Base-by-base conservation (phyloP, 805 yeast species). In the Metschnikowia shivogae region DNA sequence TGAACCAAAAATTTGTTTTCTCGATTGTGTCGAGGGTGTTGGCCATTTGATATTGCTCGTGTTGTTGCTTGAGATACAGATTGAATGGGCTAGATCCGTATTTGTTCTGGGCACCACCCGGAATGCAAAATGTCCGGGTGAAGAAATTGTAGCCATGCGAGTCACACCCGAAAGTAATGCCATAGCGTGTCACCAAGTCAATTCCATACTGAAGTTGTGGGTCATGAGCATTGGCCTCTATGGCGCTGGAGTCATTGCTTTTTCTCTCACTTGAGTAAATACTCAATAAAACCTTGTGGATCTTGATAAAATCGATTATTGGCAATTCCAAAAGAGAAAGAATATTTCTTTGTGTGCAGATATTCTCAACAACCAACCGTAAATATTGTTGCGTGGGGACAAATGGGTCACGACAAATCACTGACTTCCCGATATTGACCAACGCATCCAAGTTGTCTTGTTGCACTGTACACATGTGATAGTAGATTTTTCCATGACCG, bases 391-490 rank as follows among this genome's bases (percentile, higher is more conserved):
- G 82, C 2, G 93, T 84, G 20, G 95, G 95, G 4, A 84, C 89
- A 64, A 86, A 86, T 6, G 92, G 89, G 59, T 86, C 93, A 48
- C 85, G 78, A 56, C 92, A 86, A 46, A 81, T 77, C 8, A 86
- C 90, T 36, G 86, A 77, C 61, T 85, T 86, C 9, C 93, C 93
- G 17, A 86, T 76, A 54, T 85, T 84, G 43, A 83, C 89, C 52
- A 86, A 74, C 1, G 93, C 92, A 63, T 85, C 89, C 48, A 86
- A 65, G 50, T 80, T 77, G 60, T 81, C 84, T 58, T 81, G 85
- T 60, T 87, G 92, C 4, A 88, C 95, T 0, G 95, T 86, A 38
- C 93, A 86, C 77, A 84, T 83, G 60, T 88, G 96, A 57, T 88
- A 88, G 57, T 87, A 88, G 14, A 87, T 76, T 60, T 89, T 86